Percentiles rank a stretch among this genome's conserved stretches.
These are phyloP conservation scores for Draba incana DNA, from an alignment of 345 rosid genomes.

Conservation along the genomic window DNA sequence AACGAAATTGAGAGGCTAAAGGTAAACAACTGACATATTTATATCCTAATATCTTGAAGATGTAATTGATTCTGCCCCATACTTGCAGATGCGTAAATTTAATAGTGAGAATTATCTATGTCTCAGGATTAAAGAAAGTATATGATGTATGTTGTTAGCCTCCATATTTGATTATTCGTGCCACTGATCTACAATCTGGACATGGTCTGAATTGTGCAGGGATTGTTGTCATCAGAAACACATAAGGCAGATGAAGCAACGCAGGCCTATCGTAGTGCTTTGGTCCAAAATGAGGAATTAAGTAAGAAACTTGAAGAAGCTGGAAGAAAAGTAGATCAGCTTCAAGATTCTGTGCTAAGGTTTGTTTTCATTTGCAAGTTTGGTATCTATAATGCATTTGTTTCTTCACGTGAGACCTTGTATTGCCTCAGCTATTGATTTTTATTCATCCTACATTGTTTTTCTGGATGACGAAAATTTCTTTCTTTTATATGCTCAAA, in stretches of 20 bases:
- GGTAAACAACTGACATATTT: slow-evolving; percentile 47
- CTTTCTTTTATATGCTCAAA: background rate
- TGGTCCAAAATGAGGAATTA: slow-evolving; percentile 64
- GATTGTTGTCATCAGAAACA: slow-evolving; percentile 55
- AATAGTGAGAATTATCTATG: slow-evolving; percentile 9
- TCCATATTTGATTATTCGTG: slow-evolving; percentile 24
- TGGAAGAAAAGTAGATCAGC: slow-evolving; percentile 66
- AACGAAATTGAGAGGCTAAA: slow-evolving; percentile 74
- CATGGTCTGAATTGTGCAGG: slow-evolving; percentile 49
- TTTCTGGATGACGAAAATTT: background rate
- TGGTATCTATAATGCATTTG: slow-evolving; percentile 26
- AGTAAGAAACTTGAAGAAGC: slow-evolving; percentile 70
- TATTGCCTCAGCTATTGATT: background rate
- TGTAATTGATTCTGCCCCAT: slow-evolving; percentile 24
- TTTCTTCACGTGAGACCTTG: slow-evolving; percentile 1
- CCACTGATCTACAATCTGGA: slow-evolving; percentile 21
- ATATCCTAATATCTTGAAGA: slow-evolving; percentile 16
- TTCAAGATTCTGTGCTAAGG: slow-evolving; percentile 88
- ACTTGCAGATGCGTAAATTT: slow-evolving; percentile 7
- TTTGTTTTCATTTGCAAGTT: slow-evolving; percentile 45
- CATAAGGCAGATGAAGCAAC: slow-evolving; percentile 66
- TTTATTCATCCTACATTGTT: background rate
- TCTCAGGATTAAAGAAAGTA: slow-evolving; percentile 21
- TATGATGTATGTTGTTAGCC: slow-evolving; percentile 6
- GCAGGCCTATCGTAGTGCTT: slow-evolving; percentile 50